A percentile compares a stretch with the other conserved stretches of the same genome.
Evolutionary conservation across 352 stramenopile genomes (phyloP).

Genomic region (Hyaloperonospora arabidopsidis): DNA sequence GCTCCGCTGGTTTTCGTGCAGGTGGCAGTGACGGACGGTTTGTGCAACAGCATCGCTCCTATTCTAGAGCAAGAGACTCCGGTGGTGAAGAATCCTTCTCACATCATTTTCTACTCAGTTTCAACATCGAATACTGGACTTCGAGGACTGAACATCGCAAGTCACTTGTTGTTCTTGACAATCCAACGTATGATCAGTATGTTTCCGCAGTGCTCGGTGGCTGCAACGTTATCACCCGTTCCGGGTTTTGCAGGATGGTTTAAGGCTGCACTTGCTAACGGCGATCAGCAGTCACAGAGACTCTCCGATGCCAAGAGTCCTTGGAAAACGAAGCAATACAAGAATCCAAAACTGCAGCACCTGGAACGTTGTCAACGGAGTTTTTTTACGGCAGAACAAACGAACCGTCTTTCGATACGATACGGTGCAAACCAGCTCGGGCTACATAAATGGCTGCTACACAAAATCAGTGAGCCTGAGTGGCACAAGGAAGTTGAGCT

Average conservation of each 20-base stretch:
- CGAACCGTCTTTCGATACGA: conserved; percentile 41
- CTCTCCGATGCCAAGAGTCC: conserved; percentile 14
- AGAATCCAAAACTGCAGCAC: conserved; percentile 10
- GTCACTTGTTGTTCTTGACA: conserved; percentile 75
- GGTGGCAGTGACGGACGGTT: conserved; percentile 57
- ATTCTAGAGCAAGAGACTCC: conserved; percentile 52
- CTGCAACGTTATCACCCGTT: conserved; percentile 71
- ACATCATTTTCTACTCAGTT: conserved; percentile 85
- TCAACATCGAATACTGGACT: conserved; percentile 73
- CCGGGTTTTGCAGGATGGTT: conserved; percentile 73
- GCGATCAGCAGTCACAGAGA: conserved; percentile 18
- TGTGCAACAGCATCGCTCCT: conserved; percentile 53
- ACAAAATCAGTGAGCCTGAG: conserved; percentile 35
- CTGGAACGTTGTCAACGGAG: conserved; percentile 26
- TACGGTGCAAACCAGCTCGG: conserved; percentile 52
- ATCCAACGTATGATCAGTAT: conserved; percentile 66
- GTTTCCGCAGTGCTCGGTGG: conserved; percentile 56
- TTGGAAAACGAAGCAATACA: conserved; percentile 14
- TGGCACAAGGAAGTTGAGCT: conserved; percentile 51
- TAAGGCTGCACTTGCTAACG: conserved; percentile 30
- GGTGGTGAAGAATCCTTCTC: conserved; percentile 38
- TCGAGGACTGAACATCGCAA: conserved; percentile 75
- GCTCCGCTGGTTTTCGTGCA: conserved; percentile 73
- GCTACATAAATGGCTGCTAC: conserved; percentile 64
- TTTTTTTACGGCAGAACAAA: conserved; percentile 49